Evolutionary conservation across 1,284 basidiomycete species (phyloP), one percentile per base, ranked within the genome.

Genomic region (Peniophora sp.): DNA sequence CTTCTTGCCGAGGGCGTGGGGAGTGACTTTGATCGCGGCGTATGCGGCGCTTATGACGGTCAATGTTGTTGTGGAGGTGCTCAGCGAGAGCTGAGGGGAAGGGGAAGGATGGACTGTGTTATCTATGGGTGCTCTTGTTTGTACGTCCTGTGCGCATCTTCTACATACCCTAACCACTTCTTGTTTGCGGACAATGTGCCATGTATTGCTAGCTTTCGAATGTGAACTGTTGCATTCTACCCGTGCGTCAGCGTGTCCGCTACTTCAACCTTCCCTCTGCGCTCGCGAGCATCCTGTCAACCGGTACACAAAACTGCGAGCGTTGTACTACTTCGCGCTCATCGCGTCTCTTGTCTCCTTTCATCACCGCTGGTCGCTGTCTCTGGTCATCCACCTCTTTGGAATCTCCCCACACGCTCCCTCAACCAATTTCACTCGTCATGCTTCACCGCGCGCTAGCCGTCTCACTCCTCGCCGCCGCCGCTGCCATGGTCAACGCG

Each of bases 1-100:
- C 63, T 73, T 81, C 59, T 78, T 97, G 42, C 85, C 87, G 47
- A 71, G 87, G 50, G 69, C 74, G 39, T 94, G 93, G 88, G 95
- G 93, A 0, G 58, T 85, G 10, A 76, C 85, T 55, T 73, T 97
- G 54, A 86, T 97, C 41, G 62, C 69, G 14, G 83, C 81, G 3
- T 98, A 97, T 63, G 61, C 76, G 15, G 67, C 74, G 18, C 74
- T 91, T 54, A 92, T 92, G 87, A 65, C 68, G 12, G 71, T 81
- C 39, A 93, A 89, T 59, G 68, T 94, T 44, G 64, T 81, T 39
- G 88, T 92, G n/a, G 91, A 94, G 66, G 57, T 79, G 45, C 62
- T 53, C 48, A 45, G 50, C 34, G 24, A 51, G 35, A 24, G 42
- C 18, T 45, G n/a, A 41, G 9, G 39, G 15, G 39, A n/a, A 22